Evolutionary conservation across 257 asterid genomes (phyloP).

Genomic region (Nemophila menziesii): DNA sequence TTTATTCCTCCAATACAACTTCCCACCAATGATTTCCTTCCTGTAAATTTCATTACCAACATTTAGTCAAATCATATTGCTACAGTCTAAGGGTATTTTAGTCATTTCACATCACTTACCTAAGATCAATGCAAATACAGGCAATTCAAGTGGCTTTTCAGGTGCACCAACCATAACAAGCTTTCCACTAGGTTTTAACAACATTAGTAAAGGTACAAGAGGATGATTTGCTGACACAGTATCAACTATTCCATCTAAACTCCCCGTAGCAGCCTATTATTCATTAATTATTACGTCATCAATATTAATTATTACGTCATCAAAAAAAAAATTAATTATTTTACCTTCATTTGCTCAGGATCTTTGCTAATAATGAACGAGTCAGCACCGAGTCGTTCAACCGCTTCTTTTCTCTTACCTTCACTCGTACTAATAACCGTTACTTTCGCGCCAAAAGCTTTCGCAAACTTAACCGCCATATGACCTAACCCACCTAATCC

Average conservation of each 20-base stretch:
- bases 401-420: constrained; percentile 33
- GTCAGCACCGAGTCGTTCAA: constrained; percentile 32
- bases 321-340: not conserved
- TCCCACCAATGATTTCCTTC: constrained; percentile 24
- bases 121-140: constrained; percentile 17
- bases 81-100: too few species aligned
- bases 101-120: too few species aligned
- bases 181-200: constrained; percentile 25
- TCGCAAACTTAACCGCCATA: constrained; percentile 34
- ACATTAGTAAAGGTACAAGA: constrained; percentile 14
- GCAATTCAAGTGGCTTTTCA: constrained; percentile 20
- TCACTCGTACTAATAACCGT: constrained; percentile 38
- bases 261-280: constrained; percentile 20
- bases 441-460: constrained; percentile 34
- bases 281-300: too few species aligned
- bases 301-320: too few species aligned
- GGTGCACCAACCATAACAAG: constrained; percentile 25
- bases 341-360: constrained; percentile 26
- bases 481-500: constrained; percentile 54
- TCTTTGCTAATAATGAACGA: constrained; percentile 32
- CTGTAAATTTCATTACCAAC: constrained; percentile 1
- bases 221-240: constrained; percentile 27
- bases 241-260: constrained; percentile 31
- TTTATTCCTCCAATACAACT: constrained; percentile 29
- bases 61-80: not conserved